Evolutionary conservation across 169 alveolate species (phyloP).

Genomic region (Plasmodium relictum): DNA sequence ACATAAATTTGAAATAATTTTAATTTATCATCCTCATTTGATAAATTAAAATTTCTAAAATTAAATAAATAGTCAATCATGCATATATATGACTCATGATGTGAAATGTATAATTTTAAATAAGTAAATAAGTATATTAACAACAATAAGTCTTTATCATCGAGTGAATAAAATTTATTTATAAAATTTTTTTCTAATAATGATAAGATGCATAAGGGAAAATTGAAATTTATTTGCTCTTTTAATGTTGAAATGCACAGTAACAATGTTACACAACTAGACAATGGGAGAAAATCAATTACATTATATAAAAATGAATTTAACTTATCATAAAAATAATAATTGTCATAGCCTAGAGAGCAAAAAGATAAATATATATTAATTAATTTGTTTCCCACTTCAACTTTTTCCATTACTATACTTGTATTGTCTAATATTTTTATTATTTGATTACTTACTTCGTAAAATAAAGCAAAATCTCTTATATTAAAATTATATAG

Average conservation of each 20-base stretch:
- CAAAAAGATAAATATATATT: conserved; percentile 52
- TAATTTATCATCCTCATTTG: conserved; percentile 23
- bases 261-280: conserved; percentile 44
- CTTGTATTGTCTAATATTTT: not conserved
- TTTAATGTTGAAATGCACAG: conserved; percentile 34
- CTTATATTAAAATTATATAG: conserved; percentile 29
- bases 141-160: conserved; percentile 39
- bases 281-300: conserved; percentile 14
- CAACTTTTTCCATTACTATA: not conserved
- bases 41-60: conserved; percentile 7
- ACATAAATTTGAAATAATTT: conserved; percentile 59
- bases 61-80: conserved; percentile 50
- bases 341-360: conserved; percentile 39
- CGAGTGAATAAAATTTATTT: conserved; percentile 46
- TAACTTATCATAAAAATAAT: conserved; percentile 58
- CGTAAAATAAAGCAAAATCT: conserved; percentile 20
- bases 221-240: conserved; percentile 40
- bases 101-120: conserved; percentile 38
- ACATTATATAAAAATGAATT: conserved; percentile 40
- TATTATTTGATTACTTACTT: conserved; percentile 31
- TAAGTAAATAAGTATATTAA: conserved; percentile 59
- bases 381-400: conserved; percentile 47
- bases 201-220: conserved; percentile 69
- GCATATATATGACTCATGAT: conserved; percentile 13
- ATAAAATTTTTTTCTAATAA: conserved; percentile 41